These are phyloP conservation scores for Aspergillus panamensis DNA, from an alignment of 495 filamentous ascomycete genomes.

Conservation along the genomic window DNA sequence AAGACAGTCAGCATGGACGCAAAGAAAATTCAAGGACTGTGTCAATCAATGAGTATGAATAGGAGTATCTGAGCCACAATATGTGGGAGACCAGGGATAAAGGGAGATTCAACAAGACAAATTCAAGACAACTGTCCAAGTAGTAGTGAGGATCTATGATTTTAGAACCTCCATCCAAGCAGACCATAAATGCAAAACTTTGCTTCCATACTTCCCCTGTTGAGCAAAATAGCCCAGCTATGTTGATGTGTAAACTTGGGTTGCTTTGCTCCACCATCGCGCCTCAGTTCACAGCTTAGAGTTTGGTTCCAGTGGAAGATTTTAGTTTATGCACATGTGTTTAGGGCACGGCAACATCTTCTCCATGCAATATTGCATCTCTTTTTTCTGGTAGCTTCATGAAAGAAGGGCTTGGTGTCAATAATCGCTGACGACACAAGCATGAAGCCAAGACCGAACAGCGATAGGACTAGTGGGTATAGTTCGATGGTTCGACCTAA, in stretches of 20 bases:
- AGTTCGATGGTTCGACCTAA: too few relatives aligned
- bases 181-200: not conserved
- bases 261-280: constrained; percentile 7
- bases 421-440: too few relatives aligned
- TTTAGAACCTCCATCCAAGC: constrained; percentile 5
- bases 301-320: not conserved
- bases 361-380: too few relatives aligned
- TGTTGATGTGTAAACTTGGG: not conserved
- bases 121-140: not conserved
- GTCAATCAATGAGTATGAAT: not conserved
- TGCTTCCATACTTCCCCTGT: constrained; percentile 11
- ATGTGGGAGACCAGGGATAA: too few relatives aligned
- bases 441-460: too few relatives aligned
- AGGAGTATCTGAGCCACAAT: not conserved
- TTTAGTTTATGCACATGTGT: not conserved
- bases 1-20: not conserved
- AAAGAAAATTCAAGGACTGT: not conserved
- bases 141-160: constrained; percentile 15
- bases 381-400: too few relatives aligned
- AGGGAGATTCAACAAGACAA: not conserved
- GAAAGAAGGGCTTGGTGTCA: too few relatives aligned
- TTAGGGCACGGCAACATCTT: not conserved
- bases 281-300: not conserved
- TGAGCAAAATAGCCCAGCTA: not conserved
- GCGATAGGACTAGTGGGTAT: too few relatives aligned